Percentiles rank a stretch among this genome's conserved stretches.
phyloP scores from a whole-genome alignment of 1,139 yeast species.

The Arxiozyma bovina region DNA sequence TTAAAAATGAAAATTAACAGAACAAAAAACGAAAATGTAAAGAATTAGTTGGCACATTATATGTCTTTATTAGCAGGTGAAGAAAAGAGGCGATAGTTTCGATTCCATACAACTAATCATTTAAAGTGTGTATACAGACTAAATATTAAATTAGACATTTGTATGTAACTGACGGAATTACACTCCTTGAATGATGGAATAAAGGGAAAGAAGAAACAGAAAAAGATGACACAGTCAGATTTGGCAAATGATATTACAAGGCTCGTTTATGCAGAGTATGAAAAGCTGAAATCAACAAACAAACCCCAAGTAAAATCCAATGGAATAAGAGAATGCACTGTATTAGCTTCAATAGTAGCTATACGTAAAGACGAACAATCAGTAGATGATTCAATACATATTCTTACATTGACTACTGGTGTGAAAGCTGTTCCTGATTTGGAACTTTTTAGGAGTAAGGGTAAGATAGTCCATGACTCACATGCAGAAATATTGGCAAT shows the following conservation, averaged over 20 bases:
- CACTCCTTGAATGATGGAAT: neutral
- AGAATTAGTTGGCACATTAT: too few species aligned
- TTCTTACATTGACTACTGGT: slow-evolving; percentile 54
- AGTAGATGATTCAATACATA: neutral
- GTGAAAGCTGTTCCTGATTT: slow-evolving; percentile 65
- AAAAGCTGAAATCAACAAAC: slow-evolving; percentile 36
- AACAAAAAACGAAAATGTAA: too few species aligned
- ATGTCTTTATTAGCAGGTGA: too few species aligned
- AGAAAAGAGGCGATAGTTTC: neutral
- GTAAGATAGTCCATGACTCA: slow-evolving; percentile 66
- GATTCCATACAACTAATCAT: neutral
- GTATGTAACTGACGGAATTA: neutral
- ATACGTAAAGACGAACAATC: slow-evolving; percentile 18
- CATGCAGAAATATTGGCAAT: slow-evolving; percentile 81
- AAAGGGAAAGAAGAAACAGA: neutral
- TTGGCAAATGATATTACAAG: slow-evolving; percentile 21
- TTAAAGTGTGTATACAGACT: too few species aligned
- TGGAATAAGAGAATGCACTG: slow-evolving; percentile 74
- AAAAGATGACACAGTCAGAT: neutral
- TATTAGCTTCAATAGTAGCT: slow-evolving; percentile 65
- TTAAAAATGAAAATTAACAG: too few species aligned
- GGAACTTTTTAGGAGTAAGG: slow-evolving; percentile 37
- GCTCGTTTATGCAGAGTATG: slow-evolving; percentile 30
- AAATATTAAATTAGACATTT: too few species aligned
- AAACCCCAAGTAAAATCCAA: slow-evolving; percentile 55